These are phyloP conservation scores for Pseudogymnoascus sp. DNA, from an alignment of 2,329 filamentous ascomycete species.

Conservation along the genomic window DNA sequence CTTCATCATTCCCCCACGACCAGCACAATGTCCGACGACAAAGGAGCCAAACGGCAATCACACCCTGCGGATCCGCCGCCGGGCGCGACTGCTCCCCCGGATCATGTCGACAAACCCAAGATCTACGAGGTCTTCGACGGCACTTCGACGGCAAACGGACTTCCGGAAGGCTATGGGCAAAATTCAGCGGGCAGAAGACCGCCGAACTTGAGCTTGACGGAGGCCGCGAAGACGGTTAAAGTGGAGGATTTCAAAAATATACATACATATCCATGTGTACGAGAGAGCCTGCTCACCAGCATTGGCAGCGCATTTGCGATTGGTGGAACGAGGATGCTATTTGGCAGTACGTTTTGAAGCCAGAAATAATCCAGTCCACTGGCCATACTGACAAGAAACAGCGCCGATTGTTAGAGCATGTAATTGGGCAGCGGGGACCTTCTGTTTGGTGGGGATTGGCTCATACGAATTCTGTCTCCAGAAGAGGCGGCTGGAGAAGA, in stretches of 20 bases:
- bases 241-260: slow-evolving; percentile 61
- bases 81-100: slow-evolving; percentile 28
- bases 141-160: slow-evolving; percentile 23
- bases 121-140: slow-evolving; percentile 33
- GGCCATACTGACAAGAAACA: slow-evolving; percentile 22
- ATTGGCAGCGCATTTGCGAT: slow-evolving; percentile 71
- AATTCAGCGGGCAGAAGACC: slow-evolving; percentile 24
- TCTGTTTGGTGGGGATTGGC: slow-evolving; percentile 57
- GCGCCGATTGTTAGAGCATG: slow-evolving; percentile 57
- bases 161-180: slow-evolving; percentile 26
- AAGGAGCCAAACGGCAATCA: slow-evolving; percentile 12
- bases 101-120: slow-evolving; percentile 30
- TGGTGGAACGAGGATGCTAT: slow-evolving; percentile 64
- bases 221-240: slow-evolving; percentile 60
- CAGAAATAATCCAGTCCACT: neutral
- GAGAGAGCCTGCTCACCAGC: slow-evolving; percentile 73
- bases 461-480: slow-evolving; percentile 82
- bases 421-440: slow-evolving; percentile 79
- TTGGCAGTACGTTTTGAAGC: slow-evolving; percentile 51
- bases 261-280: slow-evolving; percentile 73
- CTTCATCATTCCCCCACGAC: slow-evolving; percentile 9
- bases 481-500: slow-evolving; percentile 62
- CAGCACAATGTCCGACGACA: neutral
- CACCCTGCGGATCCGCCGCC: slow-evolving; percentile 28
- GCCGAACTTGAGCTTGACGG: slow-evolving; percentile 34